Percentiles rank a stretch among this genome's conserved stretches.
These are phyloP conservation scores for Phytophthora macrochlamydospora DNA, from an alignment of 352 stramenopile species.

Conservation along the genomic window DNA sequence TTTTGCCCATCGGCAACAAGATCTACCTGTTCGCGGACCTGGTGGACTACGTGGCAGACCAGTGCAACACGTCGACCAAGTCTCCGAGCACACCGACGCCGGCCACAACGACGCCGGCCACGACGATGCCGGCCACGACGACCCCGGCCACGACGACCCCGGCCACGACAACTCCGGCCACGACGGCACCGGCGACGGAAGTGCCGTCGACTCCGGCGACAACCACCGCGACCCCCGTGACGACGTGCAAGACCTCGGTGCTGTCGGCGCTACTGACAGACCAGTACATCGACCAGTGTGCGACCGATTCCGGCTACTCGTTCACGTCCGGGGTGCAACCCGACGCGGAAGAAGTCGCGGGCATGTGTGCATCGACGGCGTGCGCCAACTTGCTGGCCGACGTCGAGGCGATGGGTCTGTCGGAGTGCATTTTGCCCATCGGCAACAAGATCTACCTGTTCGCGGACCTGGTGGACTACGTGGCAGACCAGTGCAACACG, in stretches of 20 bases:
- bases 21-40: conserved; percentile 31
- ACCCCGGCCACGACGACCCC: too few relatives aligned
- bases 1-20: conserved; percentile 28
- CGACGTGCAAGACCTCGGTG: conserved; percentile 13
- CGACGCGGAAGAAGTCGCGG: conserved; percentile 13
- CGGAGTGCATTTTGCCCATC: conserved; percentile 29
- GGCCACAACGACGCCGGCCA: conserved; percentile 1
- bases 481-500: conserved; percentile 3
- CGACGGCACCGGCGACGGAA: conserved; percentile 1
- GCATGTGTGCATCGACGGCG: conserved; percentile 27
- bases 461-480: conserved; percentile 29
- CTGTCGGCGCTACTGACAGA: conserved; percentile 21
- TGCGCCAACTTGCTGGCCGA: conserved; percentile 22
- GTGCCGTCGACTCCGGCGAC: conserved; percentile 14
- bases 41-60: conserved; percentile 22
- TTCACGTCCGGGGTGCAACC: conserved; percentile 26
- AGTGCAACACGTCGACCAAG: conserved; percentile 17
- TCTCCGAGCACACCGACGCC: conserved; percentile 8
- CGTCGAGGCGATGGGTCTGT: conserved; percentile 23
- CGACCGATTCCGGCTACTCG: conserved; percentile 23
- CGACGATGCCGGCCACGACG: too few relatives aligned
- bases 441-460: conserved; percentile 33
- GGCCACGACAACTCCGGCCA: conserved; percentile 1
- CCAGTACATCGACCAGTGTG: conserved; percentile 26
- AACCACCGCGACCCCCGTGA: conserved; percentile 16